Evolutionary conservation across 495 filamentous ascomycete species (phyloP).

Genomic region (Neurospora sp.): DNA sequence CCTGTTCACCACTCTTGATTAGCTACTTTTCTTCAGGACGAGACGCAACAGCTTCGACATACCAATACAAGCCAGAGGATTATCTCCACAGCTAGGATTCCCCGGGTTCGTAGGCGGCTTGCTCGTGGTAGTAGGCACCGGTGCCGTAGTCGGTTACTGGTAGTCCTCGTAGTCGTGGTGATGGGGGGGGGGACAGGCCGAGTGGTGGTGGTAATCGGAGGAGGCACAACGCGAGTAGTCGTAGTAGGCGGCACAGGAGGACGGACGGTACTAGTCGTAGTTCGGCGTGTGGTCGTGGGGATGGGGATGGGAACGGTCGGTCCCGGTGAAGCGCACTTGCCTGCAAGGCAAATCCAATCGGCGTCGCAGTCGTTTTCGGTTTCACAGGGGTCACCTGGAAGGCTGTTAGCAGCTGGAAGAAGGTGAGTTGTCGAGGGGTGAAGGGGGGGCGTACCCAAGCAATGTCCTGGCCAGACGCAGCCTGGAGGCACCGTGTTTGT

Average conservation of each 20-base stretch:
- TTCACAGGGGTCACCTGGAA: conserved; percentile 8
- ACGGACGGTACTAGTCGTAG: conserved; percentile 3
- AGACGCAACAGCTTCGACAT: not conserved
- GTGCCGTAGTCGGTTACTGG: not conserved
- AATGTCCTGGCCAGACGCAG: conserved; percentile 11
- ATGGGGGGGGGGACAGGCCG: not conserved
- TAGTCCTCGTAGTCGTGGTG: conserved; percentile 1
- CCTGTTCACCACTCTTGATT: conserved; percentile 2
- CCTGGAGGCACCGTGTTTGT: not conserved
- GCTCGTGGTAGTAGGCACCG: conserved; percentile 1
- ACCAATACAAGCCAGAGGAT: conserved; percentile 18
- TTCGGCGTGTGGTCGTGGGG: not conserved
- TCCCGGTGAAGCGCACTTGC: conserved; percentile 4
- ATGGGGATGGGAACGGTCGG: not conserved
- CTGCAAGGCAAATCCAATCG: conserved; percentile 6
- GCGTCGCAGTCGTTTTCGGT: conserved; percentile 19
- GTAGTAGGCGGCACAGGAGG: not conserved
- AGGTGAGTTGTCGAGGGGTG: not conserved
- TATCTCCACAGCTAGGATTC: conserved; percentile 7
- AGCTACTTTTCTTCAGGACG: not conserved
- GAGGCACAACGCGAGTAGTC: not conserved
- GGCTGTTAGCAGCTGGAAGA: not conserved
- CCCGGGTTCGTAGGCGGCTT: not conserved
- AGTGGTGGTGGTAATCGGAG: not conserved
- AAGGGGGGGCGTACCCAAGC: conserved; percentile 4